phyloP scores from a whole-genome alignment of 148 eudicot genomes.

The Rhododendron vialii region DNA sequence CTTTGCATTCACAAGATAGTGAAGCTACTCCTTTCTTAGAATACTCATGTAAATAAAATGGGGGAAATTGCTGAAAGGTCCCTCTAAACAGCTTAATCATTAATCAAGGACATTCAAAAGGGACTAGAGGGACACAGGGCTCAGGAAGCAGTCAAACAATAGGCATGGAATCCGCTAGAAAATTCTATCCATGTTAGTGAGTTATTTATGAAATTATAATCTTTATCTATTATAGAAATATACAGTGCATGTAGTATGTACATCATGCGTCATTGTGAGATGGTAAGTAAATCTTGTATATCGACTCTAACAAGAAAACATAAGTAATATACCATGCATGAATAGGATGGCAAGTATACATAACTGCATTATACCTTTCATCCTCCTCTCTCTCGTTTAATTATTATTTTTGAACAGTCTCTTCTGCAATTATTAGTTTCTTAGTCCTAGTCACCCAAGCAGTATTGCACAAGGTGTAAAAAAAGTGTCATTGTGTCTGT shows the following conservation, averaged over 20 bases:
- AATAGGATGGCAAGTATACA: neutral
- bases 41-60: neutral
- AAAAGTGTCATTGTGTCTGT: neutral
- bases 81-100: neutral
- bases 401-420: neutral
- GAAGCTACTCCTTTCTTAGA: neutral
- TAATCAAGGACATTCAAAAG: neutral
- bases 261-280: neutral
- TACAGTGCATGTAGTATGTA: neutral
- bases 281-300: neutral
- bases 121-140: neutral
- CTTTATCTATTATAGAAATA: neutral
- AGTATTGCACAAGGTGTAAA: neutral
- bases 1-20: neutral
- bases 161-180: neutral
- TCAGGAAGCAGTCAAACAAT: neutral
- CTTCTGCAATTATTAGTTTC: neutral
- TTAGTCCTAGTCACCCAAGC: neutral
- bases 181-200: neutral
- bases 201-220: neutral
- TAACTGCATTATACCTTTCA: neutral
- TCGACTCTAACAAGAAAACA: neutral
- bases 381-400: neutral
- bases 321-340: neutral
- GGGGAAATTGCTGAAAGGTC: neutral